Evolutionary conservation across 371 early-diverging fungal species (phyloP), one percentile per base, ranked within the genome.

Genomic region (Rhizopus microsporus): DNA sequence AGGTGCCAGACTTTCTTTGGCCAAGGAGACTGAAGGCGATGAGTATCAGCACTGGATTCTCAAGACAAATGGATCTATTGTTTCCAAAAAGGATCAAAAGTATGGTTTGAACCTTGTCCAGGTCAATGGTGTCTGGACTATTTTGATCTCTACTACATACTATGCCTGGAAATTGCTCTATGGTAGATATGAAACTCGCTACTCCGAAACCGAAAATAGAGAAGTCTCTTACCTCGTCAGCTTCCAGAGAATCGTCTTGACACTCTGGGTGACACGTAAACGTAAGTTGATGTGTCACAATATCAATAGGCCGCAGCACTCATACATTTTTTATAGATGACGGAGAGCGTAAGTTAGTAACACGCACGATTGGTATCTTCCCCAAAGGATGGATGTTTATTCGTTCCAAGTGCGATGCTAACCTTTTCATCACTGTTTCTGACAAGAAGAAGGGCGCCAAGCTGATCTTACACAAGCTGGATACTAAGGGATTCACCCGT

Each of bases 361-460:
- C 66, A 34, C 65, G 64, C 15, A 61, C 62, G 3, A 71, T 69
- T 51, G 78, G 74, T 40, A 48, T 78, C 3, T 78, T 78, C 72
- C 75, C 78, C 35, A 66, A 75, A 57, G 67, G 71, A 5, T 75
- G 75, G 72, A 57, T 78, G 60, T 78, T 73, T 38, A 73, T 78
- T 46, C 75, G 74, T 8, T 73, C 75, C 32, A 75, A 75, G 35
- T 54, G 57, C 7, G 67, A 78, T n/a, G 53, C 59, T 5, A 54
- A 55, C 8, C 59, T 75, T 32, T 62, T 71, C 8, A 48, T 78
- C 10, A 75, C 73, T n/a, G 54, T 69, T 1, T 51, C 60, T 13
- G 61, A 52, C 15, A 59, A 34, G 12, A 71, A 69, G 45, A 63
- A 73, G 56, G 78, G 78, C 4, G 56, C 73, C 16, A 68, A 69